Evolutionary conservation across 805 yeast genomes (phyloP), one percentile per base, ranked within the genome.

Genomic region (Pichia thaimueangensis): DNA sequence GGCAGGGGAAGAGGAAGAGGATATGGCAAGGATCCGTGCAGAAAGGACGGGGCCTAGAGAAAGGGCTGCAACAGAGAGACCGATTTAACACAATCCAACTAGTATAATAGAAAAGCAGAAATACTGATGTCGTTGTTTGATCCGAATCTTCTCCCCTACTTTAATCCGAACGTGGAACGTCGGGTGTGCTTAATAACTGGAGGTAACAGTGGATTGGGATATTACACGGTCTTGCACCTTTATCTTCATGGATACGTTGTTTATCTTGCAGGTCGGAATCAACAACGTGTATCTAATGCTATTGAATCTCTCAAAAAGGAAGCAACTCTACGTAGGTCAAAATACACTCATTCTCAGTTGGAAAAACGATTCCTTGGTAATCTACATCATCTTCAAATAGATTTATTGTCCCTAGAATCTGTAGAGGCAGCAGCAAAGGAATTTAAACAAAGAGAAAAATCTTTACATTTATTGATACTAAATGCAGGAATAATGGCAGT

Each of bases 401-500:
- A 84, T 57, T 62, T 84, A 43, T 52, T 74, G 21, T 74, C 67
- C 40, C 55, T 76, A 38, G 56, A 59, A 7, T 60, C 70, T 12
- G 77, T 75, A 12, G 73, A 70, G 28, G 53, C 53, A 29, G 83
- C 86, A 0, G 75, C 74, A 11, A 52, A 57, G 8, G 62, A 63
- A 27, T 70, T 82, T 45, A 61, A 61, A 32, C 58, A 59, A 13
- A 50, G 63, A 40, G 91, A 82, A 50, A 56, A 60, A 22, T 47
- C 64, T 16, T 57, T 86, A 24, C 79, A 85, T 57, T 60, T 86
- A 19, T 66, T 86, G 27, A 70, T 86, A 35, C 77, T 84, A 52
- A 86, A 86, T 59, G 89, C 95, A 1, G 93, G 94, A 2, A 76
- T 82, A 5, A 80, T 83, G 78, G 88, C 83, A 13, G 67, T 80